Evolutionary conservation across 169 alveolate genomes (phyloP).

Genomic region (Theileria orientalis): DNA sequence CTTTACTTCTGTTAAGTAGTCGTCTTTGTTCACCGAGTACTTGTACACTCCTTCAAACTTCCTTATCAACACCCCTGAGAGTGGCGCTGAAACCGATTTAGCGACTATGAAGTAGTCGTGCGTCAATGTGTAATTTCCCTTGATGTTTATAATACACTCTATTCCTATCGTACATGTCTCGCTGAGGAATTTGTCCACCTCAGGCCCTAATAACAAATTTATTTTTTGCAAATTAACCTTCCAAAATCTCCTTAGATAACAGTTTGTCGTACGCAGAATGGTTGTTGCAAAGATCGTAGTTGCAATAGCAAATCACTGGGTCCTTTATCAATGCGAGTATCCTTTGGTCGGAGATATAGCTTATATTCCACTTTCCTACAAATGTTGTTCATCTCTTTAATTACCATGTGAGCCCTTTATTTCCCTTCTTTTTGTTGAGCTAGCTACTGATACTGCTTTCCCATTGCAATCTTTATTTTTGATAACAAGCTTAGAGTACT

Average conservation of each 20-base stretch:
- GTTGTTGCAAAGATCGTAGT: not conserved
- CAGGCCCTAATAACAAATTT: slow-evolving; percentile 20
- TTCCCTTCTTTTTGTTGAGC: not conserved
- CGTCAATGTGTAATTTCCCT: slow-evolving; percentile 9
- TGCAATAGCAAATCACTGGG: slow-evolving; percentile 29
- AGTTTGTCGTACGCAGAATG: slow-evolving; percentile 10
- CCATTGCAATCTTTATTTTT: slow-evolving; percentile 20
- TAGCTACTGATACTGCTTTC: not conserved
- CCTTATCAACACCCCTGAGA: not conserved
- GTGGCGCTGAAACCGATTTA: not conserved
- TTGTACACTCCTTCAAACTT: not conserved
- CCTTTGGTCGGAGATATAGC: slow-evolving; percentile 10
- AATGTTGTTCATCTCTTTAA: not conserved
- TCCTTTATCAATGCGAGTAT: not conserved
- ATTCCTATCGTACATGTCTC: slow-evolving; percentile 27
- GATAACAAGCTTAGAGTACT: not conserved
- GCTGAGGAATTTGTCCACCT: not conserved
- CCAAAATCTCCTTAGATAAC: slow-evolving; percentile 4
- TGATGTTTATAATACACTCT: slow-evolving; percentile 25
- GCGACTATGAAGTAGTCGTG: not conserved
- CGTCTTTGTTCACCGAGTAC: not conserved
- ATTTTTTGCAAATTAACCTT: slow-evolving; percentile 12
- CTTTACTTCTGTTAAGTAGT: not conserved
- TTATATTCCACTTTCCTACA: slow-evolving; percentile 12
- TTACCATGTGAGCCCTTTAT: not conserved